phyloP scores from a whole-genome alignment of 208 protist genomes.

The Entamoeba moshkovskii region DNA sequence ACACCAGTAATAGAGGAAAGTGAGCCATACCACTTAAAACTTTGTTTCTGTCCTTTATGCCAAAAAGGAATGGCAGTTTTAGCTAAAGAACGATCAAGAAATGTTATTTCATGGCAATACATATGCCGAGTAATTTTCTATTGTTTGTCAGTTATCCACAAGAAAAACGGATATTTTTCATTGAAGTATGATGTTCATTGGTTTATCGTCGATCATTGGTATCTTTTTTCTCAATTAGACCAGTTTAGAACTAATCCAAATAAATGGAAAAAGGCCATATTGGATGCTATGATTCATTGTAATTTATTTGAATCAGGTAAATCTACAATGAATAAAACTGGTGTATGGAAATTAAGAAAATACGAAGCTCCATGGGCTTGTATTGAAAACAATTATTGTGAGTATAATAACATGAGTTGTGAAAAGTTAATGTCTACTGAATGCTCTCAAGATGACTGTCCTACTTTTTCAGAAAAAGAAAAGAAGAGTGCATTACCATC shows the following conservation, averaged over 20 bases:
- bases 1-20: neutral
- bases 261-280: neutral
- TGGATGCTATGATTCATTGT: neutral
- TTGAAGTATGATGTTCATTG: neutral
- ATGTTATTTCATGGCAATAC: conserved; percentile 3
- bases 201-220: conserved; percentile 1
- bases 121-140: neutral
- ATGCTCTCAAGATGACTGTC: neutral
- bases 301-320: neutral
- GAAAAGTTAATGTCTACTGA: neutral
- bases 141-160: neutral
- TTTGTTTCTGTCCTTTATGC: neutral
- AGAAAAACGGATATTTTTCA: neutral
- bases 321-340: neutral
- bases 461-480: neutral
- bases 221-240: neutral
- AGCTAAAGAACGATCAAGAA: neutral
- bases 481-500: neutral
- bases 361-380: neutral
- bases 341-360: neutral
- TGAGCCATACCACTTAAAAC: neutral
- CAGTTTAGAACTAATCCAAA: neutral
- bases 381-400: neutral
- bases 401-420: neutral
- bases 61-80: neutral